These are phyloP conservation scores for Phellinidium pouzarii DNA, from an alignment of 1,284 basidiomycete genomes.

Conservation along the genomic window DNA sequence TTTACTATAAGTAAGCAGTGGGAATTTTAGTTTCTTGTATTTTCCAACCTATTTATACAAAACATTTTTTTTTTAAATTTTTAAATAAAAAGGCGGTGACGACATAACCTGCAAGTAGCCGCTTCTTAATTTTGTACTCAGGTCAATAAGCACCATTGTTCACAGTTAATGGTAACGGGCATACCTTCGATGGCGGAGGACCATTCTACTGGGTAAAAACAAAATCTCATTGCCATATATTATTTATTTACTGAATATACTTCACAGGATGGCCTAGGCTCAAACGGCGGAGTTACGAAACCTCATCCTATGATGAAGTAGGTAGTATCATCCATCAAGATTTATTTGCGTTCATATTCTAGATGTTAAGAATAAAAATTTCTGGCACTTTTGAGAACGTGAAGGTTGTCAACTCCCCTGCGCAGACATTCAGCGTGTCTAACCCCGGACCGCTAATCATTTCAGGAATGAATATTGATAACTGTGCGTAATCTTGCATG, in stretches of 20 bases:
- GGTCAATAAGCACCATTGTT: background rate
- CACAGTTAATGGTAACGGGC: conserved; percentile 35
- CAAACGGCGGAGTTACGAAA: conserved; percentile 33
- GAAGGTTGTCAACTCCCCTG: conserved; percentile 35
- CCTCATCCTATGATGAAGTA: conserved; percentile 34
- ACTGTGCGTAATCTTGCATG: conserved; percentile 26
- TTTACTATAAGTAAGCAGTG: conserved; percentile 27
- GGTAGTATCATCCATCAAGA: conserved; percentile 5
- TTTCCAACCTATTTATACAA: too few species aligned
- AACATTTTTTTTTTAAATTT: background rate
- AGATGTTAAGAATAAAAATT: conserved; percentile 39
- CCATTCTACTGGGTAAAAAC: conserved; percentile 32
- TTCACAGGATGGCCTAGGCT: conserved; percentile 32
- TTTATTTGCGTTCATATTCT: conserved; percentile 6
- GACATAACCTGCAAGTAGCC: conserved; percentile 25
- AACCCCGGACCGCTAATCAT: conserved; percentile 29
- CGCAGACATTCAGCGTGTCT: conserved; percentile 29
- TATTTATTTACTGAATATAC: background rate
- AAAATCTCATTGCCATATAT: background rate
- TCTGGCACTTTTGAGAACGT: conserved; percentile 42
- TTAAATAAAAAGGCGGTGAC: conserved; percentile 21
- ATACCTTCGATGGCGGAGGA: conserved; percentile 36
- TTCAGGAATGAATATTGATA: conserved; percentile 31
- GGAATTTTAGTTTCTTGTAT: too few species aligned
- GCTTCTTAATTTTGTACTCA: background rate